These are phyloP conservation scores for Teratosphaeria epicoccoides DNA, from an alignment of 2,329 filamentous ascomycete genomes.

Conservation along the genomic window DNA sequence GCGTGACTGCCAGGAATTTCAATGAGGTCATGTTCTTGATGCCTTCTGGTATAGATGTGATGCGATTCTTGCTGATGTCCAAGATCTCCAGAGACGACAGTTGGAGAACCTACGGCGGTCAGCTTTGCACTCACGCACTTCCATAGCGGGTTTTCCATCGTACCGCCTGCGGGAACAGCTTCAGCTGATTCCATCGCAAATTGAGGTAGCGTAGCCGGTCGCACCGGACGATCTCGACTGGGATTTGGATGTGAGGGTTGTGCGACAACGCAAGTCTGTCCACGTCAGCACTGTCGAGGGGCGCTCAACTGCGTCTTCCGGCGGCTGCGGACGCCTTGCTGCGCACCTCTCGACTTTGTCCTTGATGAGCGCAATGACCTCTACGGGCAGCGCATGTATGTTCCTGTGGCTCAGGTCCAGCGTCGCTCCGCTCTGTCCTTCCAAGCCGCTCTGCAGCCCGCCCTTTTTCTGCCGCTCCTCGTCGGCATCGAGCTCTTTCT, in stretches of 20 bases:
- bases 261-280: slow-evolving; percentile 68
- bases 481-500: slow-evolving; percentile 24
- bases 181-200: slow-evolving; percentile 63
- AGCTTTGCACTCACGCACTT: slow-evolving; percentile 7
- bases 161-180: slow-evolving; percentile 55
- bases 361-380: slow-evolving; percentile 65
- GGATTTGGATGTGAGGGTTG: slow-evolving; percentile 62
- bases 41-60: slow-evolving; percentile 65
- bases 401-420: slow-evolving; percentile 68
- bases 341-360: slow-evolving; percentile 58
- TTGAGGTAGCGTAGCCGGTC: slow-evolving; percentile 70
- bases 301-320: not conserved
- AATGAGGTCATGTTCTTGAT: slow-evolving; percentile 72
- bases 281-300: not conserved
- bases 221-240: slow-evolving; percentile 62
- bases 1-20: slow-evolving; percentile 78
- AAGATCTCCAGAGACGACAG: slow-evolving; percentile 82
- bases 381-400: slow-evolving; percentile 60
- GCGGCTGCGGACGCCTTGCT: not conserved
- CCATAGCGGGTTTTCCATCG: slow-evolving; percentile 21
- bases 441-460: slow-evolving; percentile 11
- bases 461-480: slow-evolving; percentile 23
- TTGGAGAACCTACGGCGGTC: slow-evolving; percentile 60
- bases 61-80: slow-evolving; percentile 80
- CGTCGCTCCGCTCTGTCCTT: slow-evolving; percentile 52